phyloP scores from a whole-genome alignment of 352 stramenopile species.

The Pelagophyceae sp. region DNA sequence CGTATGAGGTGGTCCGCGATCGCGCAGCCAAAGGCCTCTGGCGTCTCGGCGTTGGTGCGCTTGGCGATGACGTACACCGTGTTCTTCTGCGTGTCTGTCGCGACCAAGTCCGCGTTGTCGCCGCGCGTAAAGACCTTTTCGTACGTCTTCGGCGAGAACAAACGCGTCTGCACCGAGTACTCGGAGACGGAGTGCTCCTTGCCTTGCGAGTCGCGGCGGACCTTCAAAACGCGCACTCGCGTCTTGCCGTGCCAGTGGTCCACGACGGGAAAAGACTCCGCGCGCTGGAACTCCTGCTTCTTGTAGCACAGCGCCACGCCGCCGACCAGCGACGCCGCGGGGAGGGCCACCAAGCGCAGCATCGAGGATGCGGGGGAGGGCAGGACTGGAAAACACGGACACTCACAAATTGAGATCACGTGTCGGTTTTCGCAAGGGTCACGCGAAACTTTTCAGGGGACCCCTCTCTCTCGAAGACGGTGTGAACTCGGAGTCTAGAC shows the following conservation, averaged over 20 bases:
- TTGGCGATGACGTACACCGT: slow-evolving; percentile 29
- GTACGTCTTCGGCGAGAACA: slow-evolving; percentile 18
- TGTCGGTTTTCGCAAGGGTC: no score
- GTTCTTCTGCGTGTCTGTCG: slow-evolving; percentile 34
- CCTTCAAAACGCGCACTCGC: slow-evolving; percentile 25
- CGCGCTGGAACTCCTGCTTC: slow-evolving; percentile 8
- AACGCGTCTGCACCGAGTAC: slow-evolving; percentile 20
- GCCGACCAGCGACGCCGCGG: background rate
- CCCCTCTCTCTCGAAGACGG: no score
- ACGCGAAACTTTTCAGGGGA: no score
- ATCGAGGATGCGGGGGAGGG: no score
- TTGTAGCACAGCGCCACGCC: background rate
- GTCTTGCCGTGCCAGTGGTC: slow-evolving; percentile 25
- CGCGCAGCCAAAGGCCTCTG: slow-evolving; percentile 24
- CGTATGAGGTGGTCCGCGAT: slow-evolving; percentile 15
- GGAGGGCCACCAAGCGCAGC: no score
- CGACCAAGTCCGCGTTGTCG: slow-evolving; percentile 30
- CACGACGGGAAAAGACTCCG: slow-evolving; percentile 8
- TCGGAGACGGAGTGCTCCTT: slow-evolving; percentile 21
- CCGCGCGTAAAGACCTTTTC: slow-evolving; percentile 23
- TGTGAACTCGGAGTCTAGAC: no score
- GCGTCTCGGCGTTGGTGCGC: slow-evolving; percentile 17
- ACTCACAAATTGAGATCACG: no score
- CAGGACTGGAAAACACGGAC: no score
- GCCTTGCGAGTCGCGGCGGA: background rate